phyloP scores from a whole-genome alignment of 2,329 filamentous ascomycete genomes.

The Fusarium burgessii region DNA sequence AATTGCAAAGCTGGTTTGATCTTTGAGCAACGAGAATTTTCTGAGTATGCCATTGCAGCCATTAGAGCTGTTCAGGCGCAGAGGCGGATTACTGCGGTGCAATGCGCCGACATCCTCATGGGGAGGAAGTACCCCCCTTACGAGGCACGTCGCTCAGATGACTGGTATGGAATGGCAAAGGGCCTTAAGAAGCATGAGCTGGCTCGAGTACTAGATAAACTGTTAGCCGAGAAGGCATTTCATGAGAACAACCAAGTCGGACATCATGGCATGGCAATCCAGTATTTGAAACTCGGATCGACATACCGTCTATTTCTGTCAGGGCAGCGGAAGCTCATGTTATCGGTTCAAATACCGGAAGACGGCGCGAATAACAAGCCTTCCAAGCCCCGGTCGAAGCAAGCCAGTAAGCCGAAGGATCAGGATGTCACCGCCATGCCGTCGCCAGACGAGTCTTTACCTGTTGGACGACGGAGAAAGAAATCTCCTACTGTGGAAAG shows the following conservation, averaged over 20 bases:
- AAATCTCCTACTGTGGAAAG: conserved; percentile 42
- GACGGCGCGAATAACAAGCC: conserved; percentile 48
- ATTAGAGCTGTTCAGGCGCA: conserved; percentile 75
- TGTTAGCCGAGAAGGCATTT: conserved; percentile 80
- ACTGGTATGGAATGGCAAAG: conserved; percentile 77
- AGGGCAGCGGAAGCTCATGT: conserved; percentile 59
- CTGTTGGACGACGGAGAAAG: conserved; percentile 54
- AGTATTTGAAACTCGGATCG: conserved; percentile 72
- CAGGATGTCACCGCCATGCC: conserved; percentile 56
- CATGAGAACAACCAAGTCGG: conserved; percentile 71
- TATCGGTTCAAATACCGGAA: conserved; percentile 55
- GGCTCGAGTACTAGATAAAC: conserved; percentile 81
- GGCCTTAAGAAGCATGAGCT: conserved; percentile 79
- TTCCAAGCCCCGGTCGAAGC: conserved; percentile 49
- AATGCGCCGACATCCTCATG: conserved; percentile 86
- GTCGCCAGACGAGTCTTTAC: conserved; percentile 65
- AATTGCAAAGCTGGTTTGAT: conserved; percentile 82
- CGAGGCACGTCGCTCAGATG: conserved; percentile 63
- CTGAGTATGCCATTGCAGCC: conserved; percentile 76
- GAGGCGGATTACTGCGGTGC: conserved; percentile 74
- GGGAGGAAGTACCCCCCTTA: conserved; percentile 74
- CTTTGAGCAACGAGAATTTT: conserved; percentile 82
- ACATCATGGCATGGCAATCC: conserved; percentile 72
- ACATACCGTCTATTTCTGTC: conserved; percentile 58
- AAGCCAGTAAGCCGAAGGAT: conserved; percentile 51